phyloP scores from a whole-genome alignment of 257 asterid genomes.

The Solanum rostratum region DNA sequence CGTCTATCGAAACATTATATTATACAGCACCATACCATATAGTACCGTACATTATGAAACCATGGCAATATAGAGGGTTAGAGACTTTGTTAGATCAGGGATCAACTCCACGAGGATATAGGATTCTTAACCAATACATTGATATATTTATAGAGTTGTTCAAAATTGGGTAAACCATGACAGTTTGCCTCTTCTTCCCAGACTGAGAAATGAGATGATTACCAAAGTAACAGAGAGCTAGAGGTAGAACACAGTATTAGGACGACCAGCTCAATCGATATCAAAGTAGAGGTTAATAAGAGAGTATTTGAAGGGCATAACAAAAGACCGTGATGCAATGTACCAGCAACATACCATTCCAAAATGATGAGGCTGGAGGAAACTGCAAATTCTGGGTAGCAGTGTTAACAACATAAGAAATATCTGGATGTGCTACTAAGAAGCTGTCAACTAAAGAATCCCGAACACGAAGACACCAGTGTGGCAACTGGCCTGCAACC shows the following conservation, averaged over 20 bases:
- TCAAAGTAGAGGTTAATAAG: neutral
- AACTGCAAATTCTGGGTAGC: neutral
- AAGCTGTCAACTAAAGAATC: neutral
- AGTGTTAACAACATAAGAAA: neutral
- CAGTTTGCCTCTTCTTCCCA: neutral
- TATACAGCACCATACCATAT: no score
- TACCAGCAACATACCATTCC: neutral
- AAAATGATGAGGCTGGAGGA: neutral
- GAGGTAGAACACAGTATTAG: neutral
- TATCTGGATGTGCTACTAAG: neutral
- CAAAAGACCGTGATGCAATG: neutral
- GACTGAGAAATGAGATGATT: neutral
- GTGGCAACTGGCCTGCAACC: neutral
- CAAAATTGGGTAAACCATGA: no score
- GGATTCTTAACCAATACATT: no score
- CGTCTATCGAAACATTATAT: no score
- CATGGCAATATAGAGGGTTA: no score
- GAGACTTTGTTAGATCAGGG: no score
- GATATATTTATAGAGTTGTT: no score
- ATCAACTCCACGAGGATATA: no score
- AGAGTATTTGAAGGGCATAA: neutral
- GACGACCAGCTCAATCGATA: neutral
- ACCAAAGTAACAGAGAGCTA: neutral
- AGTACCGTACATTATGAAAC: no score
- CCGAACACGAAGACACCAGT: neutral